Evolutionary conservation across 192 early-diverging fungal species (phyloP).

Genomic region (Piromyces sp.): DNA sequence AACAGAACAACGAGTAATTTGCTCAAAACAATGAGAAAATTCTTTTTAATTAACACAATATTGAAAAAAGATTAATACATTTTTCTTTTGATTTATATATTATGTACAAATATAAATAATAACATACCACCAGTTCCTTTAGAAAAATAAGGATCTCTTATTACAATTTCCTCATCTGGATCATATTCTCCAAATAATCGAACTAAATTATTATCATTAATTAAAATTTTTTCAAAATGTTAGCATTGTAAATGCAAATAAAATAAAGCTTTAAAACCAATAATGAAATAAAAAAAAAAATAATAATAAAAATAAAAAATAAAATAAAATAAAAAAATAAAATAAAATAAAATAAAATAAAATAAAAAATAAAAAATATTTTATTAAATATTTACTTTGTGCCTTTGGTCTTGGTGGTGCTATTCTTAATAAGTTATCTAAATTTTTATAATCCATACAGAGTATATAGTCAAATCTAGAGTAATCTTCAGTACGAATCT

Average conservation of each 20-base stretch:
- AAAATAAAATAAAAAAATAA: too few species aligned
- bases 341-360: too few species aligned
- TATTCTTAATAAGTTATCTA: neutral
- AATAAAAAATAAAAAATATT: neutral
- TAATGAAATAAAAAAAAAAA: too few species aligned
- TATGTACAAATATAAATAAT: too few species aligned
- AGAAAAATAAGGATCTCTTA: neutral
- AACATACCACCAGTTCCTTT: neutral
- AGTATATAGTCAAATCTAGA: neutral
- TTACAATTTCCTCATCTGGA: neutral
- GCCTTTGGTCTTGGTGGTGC: neutral
- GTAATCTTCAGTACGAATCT: neutral
- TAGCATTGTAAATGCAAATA: too few species aligned
- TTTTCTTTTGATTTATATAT: too few species aligned
- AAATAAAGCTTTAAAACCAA: too few species aligned
- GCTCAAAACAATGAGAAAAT: constrained; percentile 59
- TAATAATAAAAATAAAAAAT: too few species aligned
- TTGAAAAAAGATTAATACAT: too few species aligned
- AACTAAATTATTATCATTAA: neutral
- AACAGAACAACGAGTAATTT: constrained; percentile 47
- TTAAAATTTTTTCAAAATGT: too few species aligned
- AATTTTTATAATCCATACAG: neutral
- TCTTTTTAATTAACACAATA: neutral
- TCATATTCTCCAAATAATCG: neutral
- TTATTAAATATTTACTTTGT: neutral